Conservation (phyloP, 2,329 filamentous ascomycete genomes). For the Setomelanomma holmii region DNA sequence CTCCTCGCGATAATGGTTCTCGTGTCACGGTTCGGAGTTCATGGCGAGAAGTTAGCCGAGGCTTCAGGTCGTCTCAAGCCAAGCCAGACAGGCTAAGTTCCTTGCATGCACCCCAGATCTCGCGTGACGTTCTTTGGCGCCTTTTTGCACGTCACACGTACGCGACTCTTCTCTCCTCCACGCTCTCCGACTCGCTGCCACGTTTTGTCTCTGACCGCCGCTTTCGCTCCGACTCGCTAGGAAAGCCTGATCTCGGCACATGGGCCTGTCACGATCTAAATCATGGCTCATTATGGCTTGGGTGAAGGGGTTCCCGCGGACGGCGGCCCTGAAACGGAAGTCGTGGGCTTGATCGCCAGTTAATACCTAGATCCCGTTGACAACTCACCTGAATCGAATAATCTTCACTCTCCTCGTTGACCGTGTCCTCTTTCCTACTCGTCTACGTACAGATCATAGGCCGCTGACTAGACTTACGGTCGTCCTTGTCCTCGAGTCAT, state of each 20-base stretch:
- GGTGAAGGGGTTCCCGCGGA: background rate
- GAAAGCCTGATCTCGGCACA: constrained; percentile 1
- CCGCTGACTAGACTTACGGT: background rate
- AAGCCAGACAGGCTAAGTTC: constrained; percentile 1
- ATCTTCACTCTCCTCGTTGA: background rate
- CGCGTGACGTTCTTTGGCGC: background rate
- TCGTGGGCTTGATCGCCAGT: background rate
- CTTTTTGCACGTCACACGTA: constrained; percentile 3
- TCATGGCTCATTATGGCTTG: background rate
- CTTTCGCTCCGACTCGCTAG: background rate
- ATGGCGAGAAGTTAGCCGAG: background rate
- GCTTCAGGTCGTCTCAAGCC: background rate
- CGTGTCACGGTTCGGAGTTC: background rate
- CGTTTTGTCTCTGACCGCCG: background rate
- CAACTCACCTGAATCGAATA: background rate
- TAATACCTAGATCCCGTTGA: background rate
- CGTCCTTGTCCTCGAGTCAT: background rate
- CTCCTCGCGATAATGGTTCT: background rate
- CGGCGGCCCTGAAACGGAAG: background rate
- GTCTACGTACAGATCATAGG: background rate
- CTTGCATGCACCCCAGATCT: background rate
- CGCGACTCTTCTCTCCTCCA: constrained; percentile 2
- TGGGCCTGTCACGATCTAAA: constrained; percentile 6
- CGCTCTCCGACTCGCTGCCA: constrained; percentile 5
- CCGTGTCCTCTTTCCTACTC: background rate